Evolutionary conservation across 352 stramenopile genomes (phyloP).

Genomic region (Phytophthora citrophthora): DNA sequence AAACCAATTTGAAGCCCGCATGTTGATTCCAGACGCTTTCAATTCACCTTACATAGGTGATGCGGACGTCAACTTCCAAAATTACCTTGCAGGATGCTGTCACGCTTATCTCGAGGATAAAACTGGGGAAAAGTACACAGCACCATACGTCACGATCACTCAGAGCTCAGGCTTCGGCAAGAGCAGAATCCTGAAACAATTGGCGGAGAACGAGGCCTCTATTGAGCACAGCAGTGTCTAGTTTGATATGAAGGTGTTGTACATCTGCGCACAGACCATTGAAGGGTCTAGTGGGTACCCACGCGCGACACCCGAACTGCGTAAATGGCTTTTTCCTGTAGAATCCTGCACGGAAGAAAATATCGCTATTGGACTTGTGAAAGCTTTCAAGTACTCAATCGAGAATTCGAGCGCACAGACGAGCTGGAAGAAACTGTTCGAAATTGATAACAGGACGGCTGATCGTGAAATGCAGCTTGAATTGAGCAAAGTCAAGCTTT

Average conservation of each 20-base stretch:
- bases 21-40: too few relatives aligned
- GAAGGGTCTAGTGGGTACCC: not conserved
- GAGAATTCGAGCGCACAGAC: not conserved
- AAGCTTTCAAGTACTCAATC: not conserved
- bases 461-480: not conserved
- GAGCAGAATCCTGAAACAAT: not conserved
- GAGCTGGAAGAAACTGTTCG: too few relatives aligned
- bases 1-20: too few relatives aligned
- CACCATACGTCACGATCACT: not conserved
- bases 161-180: slow-evolving; percentile 1
- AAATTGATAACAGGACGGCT: too few relatives aligned
- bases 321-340: not conserved
- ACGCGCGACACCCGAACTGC: not conserved
- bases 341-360: not conserved
- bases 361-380: not conserved
- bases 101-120: too few relatives aligned
- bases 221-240: too few relatives aligned
- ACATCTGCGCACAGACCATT: not conserved
- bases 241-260: not conserved
- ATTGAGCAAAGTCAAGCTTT: not conserved
- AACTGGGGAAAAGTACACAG: too few relatives aligned
- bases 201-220: too few relatives aligned
- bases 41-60: too few relatives aligned
- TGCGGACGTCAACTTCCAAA: too few relatives aligned
- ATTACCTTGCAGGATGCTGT: too few relatives aligned